Conservation (phyloP, 2,329 filamentous ascomycete genomes). For the Pseudogymnoascus sp. region DNA sequence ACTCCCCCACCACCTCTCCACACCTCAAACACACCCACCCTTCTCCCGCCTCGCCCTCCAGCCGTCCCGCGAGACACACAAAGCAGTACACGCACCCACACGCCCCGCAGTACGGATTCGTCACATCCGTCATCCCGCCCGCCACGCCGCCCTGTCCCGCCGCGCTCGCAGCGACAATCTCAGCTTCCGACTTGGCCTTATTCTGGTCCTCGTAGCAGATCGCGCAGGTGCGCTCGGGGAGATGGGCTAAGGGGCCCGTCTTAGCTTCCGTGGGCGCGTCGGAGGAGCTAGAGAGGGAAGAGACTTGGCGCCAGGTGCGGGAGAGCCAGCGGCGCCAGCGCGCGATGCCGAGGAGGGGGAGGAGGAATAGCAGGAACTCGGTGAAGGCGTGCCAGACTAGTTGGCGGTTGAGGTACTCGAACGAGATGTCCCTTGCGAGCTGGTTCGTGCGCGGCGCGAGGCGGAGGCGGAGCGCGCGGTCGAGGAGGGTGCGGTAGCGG, state of each 20-base stretch:
- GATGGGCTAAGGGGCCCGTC: slow-evolving; percentile 69
- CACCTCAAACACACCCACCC: slow-evolving; percentile 89
- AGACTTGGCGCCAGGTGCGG: slow-evolving; percentile 75
- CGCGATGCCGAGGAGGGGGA: slow-evolving; percentile 93
- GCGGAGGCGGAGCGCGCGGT: slow-evolving; percentile 74
- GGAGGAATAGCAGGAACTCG: slow-evolving; percentile 91
- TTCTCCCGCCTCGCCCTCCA: slow-evolving; percentile 89
- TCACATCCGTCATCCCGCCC: slow-evolving; percentile 84
- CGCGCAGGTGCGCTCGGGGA: slow-evolving; percentile 89
- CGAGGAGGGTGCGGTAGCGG: slow-evolving; percentile 81
- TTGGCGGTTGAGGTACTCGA: slow-evolving; percentile 95
- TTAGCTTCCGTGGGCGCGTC: slow-evolving; percentile 45
- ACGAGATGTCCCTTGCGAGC: slow-evolving; percentile 84
- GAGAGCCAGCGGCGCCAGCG: slow-evolving; percentile 87
- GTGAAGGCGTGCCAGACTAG: slow-evolving; percentile 99
- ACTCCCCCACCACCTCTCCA: slow-evolving; percentile 73
- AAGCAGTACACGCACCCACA: slow-evolving; percentile 96
- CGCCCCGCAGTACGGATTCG: slow-evolving; percentile 88
- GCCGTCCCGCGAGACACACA: slow-evolving; percentile 80
- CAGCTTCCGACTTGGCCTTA: slow-evolving; percentile 59
- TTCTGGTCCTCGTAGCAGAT: slow-evolving; percentile 97
- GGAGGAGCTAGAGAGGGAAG: slow-evolving; percentile 45
- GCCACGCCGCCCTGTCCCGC: slow-evolving; percentile 72
- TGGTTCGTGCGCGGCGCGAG: slow-evolving; percentile 78
- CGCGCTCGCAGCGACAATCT: slow-evolving; percentile 59